Conservation (phyloP, 441 rosid species). For the Iberis amara region DNA sequence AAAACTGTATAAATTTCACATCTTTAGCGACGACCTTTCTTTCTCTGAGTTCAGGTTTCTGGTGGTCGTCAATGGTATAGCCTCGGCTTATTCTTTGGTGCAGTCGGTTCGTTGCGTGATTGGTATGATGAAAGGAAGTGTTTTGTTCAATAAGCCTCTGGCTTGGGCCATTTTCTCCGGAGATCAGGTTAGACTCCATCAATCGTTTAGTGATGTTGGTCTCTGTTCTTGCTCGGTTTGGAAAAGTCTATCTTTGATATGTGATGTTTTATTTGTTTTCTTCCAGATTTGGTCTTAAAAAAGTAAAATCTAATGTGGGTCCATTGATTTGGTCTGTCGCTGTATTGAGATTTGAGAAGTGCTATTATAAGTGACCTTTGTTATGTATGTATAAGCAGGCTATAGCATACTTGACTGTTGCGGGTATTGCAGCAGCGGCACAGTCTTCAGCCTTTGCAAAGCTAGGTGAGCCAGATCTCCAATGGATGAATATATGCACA, state of each 20-base stretch:
- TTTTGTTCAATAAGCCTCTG: conserved; percentile 61
- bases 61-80: conserved; percentile 69
- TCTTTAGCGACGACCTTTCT: background rate
- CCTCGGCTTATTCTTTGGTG: conserved; percentile 65
- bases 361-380: conserved; percentile 13
- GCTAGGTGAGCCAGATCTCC: conserved; percentile 70
- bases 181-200: conserved; percentile 58
- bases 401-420: conserved; percentile 64
- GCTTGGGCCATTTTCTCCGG: conserved; percentile 87
- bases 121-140: conserved; percentile 56
- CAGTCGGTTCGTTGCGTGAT: conserved; percentile 68
- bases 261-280: background rate
- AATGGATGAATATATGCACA: conserved; percentile 84
- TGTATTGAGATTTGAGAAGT: too few relatives aligned
- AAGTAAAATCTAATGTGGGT: background rate
- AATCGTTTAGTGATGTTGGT: too few relatives aligned
- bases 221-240: background rate
- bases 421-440: conserved; percentile 58
- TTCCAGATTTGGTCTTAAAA: background rate
- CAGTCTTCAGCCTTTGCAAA: conserved; percentile 79
- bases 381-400: conserved; percentile 35
- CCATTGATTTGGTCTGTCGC: background rate
- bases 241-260: background rate
- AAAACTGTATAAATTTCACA: background rate
- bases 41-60: conserved; percentile 42